A percentile compares a stretch with the other conserved stretches of the same genome.
Evolutionary conservation across 2,329 filamentous ascomycete species (phyloP).

Genomic region (Curvularia hawaiiensis): DNA sequence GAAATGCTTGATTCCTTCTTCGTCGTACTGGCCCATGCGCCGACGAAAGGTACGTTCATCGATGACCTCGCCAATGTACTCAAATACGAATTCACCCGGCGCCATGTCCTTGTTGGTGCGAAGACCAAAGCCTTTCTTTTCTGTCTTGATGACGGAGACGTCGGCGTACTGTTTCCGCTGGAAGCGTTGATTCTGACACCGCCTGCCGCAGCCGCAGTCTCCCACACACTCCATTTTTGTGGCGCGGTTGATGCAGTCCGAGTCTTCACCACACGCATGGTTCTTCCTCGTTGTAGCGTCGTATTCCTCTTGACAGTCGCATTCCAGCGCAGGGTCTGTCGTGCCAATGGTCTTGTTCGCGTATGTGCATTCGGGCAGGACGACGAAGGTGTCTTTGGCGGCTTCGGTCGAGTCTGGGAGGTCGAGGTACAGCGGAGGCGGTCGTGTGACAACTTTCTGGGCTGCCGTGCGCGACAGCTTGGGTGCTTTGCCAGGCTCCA

Average conservation of each 20-base stretch:
- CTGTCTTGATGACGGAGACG: constrained; percentile 95
- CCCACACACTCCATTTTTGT: constrained; percentile 96
- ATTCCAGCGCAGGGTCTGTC: constrained; percentile 92
- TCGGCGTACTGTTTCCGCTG: constrained; percentile 86
- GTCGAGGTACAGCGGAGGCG: constrained; percentile 72
- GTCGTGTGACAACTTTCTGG: constrained; percentile 68
- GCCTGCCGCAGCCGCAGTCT: constrained; percentile 83
- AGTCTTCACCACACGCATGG: constrained; percentile 90
- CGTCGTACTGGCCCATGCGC: constrained; percentile 91
- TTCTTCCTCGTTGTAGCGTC: constrained; percentile 64
- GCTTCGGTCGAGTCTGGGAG: constrained; percentile 79
- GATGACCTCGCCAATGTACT: constrained; percentile 98
- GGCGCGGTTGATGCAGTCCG: constrained; percentile 96
- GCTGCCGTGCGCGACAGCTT: constrained; percentile 76
- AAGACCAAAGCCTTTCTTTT: constrained; percentile 95
- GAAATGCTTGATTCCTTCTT: constrained; percentile 98
- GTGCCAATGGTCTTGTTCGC: constrained; percentile 89
- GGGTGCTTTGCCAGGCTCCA: constrained; percentile 66
- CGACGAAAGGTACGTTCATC: constrained; percentile 87
- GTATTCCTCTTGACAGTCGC: constrained; percentile 94
- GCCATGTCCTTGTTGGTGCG: constrained; percentile 78
- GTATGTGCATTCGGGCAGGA: constrained; percentile 87
- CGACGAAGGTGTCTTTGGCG: constrained; percentile 75
- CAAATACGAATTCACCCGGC: constrained; percentile 90
- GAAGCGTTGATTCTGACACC: constrained; percentile 94